phyloP scores from a whole-genome alignment of 805 yeast species.

The Saccharomycopsis schoenii region DNA sequence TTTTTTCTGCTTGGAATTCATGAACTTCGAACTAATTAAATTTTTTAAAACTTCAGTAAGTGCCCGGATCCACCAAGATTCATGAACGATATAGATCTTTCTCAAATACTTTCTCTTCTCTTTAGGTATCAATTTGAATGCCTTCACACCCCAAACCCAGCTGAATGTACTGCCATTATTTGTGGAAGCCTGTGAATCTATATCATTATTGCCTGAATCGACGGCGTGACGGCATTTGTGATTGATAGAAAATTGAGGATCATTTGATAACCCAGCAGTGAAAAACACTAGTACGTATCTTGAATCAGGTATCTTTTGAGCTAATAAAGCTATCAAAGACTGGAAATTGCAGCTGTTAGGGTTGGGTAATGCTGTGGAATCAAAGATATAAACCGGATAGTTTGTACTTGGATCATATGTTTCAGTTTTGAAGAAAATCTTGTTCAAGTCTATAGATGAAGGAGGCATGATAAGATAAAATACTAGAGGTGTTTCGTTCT shows the following conservation, averaged over 20 bases:
- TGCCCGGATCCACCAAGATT: conserved; percentile 79
- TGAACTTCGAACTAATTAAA: conserved; percentile 42
- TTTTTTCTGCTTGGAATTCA: conserved; percentile 25
- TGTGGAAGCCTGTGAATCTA: background rate
- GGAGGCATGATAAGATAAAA: background rate
- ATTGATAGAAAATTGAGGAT: conserved; percentile 17
- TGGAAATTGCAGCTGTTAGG: conserved; percentile 35
- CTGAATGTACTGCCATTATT: conserved; percentile 5
- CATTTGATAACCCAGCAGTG: conserved; percentile 64
- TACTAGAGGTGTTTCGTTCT: background rate
- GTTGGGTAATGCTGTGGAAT: conserved; percentile 70
- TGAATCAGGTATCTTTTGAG: conserved; percentile 46
- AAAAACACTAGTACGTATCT: conserved; percentile 65
- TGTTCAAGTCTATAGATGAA: conserved; percentile 23
- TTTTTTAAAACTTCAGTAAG: conserved; percentile 62
- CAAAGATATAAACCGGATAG: conserved; percentile 72
- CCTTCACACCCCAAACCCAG: conserved; percentile 66
- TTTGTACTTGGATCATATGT: conserved; percentile 57
- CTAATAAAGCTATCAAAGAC: conserved; percentile 47
- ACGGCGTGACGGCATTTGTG: background rate
- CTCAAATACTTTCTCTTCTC: conserved; percentile 42
- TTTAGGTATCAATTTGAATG: conserved; percentile 49
- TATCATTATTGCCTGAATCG: background rate
- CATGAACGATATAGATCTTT: conserved; percentile 75
- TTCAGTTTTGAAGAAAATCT: conserved; percentile 47